These are phyloP conservation scores for Azolla pinnata DNA, from an alignment of 75 land plant genomes.

Conservation along the genomic window DNA sequence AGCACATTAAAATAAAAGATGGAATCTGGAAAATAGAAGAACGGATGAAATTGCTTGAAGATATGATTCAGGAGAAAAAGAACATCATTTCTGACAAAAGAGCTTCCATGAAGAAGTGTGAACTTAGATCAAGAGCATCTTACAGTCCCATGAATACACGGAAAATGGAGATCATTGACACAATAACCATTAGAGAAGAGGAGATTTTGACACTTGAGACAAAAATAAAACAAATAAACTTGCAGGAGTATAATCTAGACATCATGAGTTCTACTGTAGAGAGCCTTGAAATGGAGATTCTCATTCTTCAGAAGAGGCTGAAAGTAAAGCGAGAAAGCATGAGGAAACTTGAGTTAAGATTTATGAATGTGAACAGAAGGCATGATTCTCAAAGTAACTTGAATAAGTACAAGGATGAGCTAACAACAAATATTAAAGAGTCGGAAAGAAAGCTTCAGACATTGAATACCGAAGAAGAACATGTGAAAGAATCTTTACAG, in stretches of 20 bases:
- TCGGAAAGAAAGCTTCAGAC: constrained; percentile 10
- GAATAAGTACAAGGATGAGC: constrained; percentile 10
- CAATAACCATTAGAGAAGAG: constrained; percentile 16
- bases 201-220: constrained; percentile 11
- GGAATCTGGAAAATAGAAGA: constrained; percentile 7
- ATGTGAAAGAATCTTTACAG: not conserved
- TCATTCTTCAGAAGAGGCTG: constrained; percentile 1
- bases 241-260: not conserved
- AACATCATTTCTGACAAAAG: constrained; percentile 3
- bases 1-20: not conserved
- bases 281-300: constrained; percentile 5
- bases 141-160: not conserved
- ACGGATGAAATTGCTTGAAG: constrained; percentile 4
- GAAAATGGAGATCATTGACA: constrained; percentile 1
- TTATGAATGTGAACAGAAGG: not conserved
- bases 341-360: constrained; percentile 5
- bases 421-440: not conserved
- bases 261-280: not conserved
- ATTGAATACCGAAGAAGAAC: constrained; percentile 4
- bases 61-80: constrained; percentile 5
- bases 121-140: not conserved
- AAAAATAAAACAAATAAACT: constrained; percentile 5
- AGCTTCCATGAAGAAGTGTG: constrained; percentile 4
- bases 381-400: not conserved
- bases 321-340: constrained; percentile 12